Percentiles rank a stretch among this genome's conserved stretches.
phyloP scores from a whole-genome alignment of 1,284 basidiomycete species.

The Malassezia sympodialis region DNA sequence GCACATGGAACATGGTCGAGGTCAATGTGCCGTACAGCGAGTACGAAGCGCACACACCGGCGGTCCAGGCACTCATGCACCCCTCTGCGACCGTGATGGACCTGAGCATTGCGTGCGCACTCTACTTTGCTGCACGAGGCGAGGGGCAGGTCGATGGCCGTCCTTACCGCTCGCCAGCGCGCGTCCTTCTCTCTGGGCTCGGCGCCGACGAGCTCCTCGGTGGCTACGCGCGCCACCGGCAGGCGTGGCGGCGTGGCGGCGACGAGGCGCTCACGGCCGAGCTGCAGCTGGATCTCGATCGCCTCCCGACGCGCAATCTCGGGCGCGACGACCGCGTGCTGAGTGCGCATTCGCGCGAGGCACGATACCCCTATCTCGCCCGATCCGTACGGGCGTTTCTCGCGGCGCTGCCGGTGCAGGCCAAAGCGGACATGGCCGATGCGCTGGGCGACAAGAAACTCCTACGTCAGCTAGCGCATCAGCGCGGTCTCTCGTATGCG shows the following conservation, averaged over 20 bases:
- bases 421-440: constrained; percentile 59
- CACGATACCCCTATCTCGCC: constrained; percentile 48
- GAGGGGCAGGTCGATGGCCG: neutral
- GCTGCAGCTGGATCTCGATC: constrained; percentile 81
- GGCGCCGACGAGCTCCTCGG: constrained; percentile 92
- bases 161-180: constrained; percentile 62
- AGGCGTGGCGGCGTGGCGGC: constrained; percentile 54
- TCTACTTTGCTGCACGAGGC: constrained; percentile 84
- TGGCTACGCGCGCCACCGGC: constrained; percentile 81
- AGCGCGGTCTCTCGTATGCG: constrained; percentile 50
- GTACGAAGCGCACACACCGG: constrained; percentile 28
- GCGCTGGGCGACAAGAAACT: constrained; percentile 64
- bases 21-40: constrained; percentile 74
- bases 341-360: constrained; percentile 77
- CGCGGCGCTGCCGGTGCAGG: constrained; percentile 62
- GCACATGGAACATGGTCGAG: constrained; percentile 84
- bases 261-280: constrained; percentile 61
- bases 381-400: constrained; percentile 48
- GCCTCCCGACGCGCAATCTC: constrained; percentile 78
- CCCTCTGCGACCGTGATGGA: constrained; percentile 36
- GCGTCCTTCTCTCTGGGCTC: constrained; percentile 77
- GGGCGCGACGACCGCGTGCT: constrained; percentile 87
- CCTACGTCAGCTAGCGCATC: constrained; percentile 52
- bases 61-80: constrained; percentile 23
- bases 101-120: constrained; percentile 76